Evolutionary conservation across 306 rosid genomes (phyloP), one percentile per base, ranked within the genome.

Genomic region (Adenanthera pavonina): DNA sequence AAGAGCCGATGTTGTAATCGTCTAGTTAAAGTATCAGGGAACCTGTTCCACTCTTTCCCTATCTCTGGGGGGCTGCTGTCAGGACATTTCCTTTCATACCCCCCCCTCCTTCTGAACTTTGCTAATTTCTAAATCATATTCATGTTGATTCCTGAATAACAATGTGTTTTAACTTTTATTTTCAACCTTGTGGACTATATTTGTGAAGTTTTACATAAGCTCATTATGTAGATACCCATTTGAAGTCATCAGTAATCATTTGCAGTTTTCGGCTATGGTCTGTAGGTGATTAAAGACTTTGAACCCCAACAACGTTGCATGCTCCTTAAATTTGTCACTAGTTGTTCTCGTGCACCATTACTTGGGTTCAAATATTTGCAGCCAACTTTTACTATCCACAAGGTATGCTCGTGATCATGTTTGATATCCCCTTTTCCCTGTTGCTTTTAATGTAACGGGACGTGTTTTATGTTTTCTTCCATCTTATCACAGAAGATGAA

Each of bases 281-380:
- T 79, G 19, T 88, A 95, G 99, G 98, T 93, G 79, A 51, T 93
- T 30, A 85, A 84, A 83, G 89, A 88, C 69, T 91, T 95, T 78
- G 89, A 93, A 87, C 97, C 99, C 60, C 69, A 84, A 73, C 94
- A 95, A 66, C 98, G 99, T 12, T 93, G 99, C 54, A 84, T 88
- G 98, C 93, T 95, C 88, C 92, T 95, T 67, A 95, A 95, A 86
- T 95, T 95, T 66, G 98, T 95, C 72, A 92, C 99, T 72, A 95
- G 99, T 84, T 95, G 99, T 91, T 95, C 98, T 81, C 92, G 98
- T 81, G 97, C 97, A 85, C 99, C 99, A 71, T 86, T 95, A 86
- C 97, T 95, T 84, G 99, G 98, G 81, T 95, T 95, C 86, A 92
- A 92, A 83, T 86, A 95, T 88, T 86, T 95, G 90, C 99, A 89